Evolutionary conservation across 73 alveolate genomes (phyloP), one percentile per base, ranked within the genome.

Genomic region (Tetrahymena elliotti): DNA sequence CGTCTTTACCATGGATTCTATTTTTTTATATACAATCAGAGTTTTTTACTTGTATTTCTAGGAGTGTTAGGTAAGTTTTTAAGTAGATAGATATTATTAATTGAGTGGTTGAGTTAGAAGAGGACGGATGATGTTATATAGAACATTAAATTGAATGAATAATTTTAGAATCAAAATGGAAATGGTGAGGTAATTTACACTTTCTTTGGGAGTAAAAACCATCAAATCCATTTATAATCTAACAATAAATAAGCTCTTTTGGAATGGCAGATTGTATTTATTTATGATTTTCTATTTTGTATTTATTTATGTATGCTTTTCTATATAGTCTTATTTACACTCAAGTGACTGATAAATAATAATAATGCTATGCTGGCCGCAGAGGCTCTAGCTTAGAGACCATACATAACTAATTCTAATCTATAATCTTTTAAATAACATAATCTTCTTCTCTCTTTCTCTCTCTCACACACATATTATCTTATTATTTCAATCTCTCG

Each of bases 1-100:
- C 41, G 82, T 94, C 54, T 92, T 94, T 94, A 35, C 96, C 96
- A 38, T 38, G 52, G 39, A 94, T 38, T 40, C 95, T 94, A 94
- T 94, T 94, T 33, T n/a, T 94, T 94, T 68, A 68, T 68, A 68
- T 68, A 68, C 88, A 68, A 68, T 68, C 88, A 68, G 88, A 68
- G 88, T 68, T 68, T 68, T 68, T 68, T 68, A 68, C 88, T 22
- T 68, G 88, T 27, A 68, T 68, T 68, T 68, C 88, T 22, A 68
- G 88, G 88, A 47, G 82, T 22, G 82, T 47, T 68, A 68, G 88
- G 88, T 68, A 27, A 68, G 88, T 68, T 27, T 68, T 68, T 68
- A 68, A 68, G 88, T 47, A 47, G 82, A 47, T 47, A n/a, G 54
- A 10, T 27, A 13, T n/a, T 68, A 31, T 22, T n/a, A 27, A 68